Evolutionary conservation across 1,139 yeast genomes (phyloP).

Genomic region (Suhomyces choctaworum): DNA sequence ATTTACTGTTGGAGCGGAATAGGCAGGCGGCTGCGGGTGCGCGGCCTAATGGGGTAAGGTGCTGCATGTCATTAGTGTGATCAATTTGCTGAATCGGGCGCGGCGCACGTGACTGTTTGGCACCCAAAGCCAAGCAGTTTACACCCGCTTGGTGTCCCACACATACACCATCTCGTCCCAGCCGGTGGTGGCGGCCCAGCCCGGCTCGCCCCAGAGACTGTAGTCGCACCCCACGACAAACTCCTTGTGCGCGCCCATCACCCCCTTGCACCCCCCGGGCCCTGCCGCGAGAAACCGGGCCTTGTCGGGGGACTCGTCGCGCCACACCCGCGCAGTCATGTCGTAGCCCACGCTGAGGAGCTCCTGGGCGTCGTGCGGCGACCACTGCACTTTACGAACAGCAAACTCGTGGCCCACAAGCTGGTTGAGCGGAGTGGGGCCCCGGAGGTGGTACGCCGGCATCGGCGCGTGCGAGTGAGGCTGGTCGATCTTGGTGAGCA

Average conservation of each 20-base stretch:
- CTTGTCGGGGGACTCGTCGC: constrained; percentile 59
- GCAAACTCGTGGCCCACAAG: constrained; percentile 89
- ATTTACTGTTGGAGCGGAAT: constrained; percentile 7
- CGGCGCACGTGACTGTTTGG: constrained; percentile 4
- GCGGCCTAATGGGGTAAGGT: constrained; percentile 3
- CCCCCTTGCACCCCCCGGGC: constrained; percentile 48
- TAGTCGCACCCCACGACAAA: constrained; percentile 96
- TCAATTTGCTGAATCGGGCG: constrained; percentile 9
- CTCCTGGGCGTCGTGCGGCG: constrained; percentile 78
- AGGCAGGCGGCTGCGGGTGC: constrained; percentile 3
- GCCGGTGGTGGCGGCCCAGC: constrained; percentile 92
- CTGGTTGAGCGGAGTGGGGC: constrained; percentile 75
- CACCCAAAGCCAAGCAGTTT: not conserved
- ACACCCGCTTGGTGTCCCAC: constrained; percentile 68
- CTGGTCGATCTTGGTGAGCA: constrained; percentile 50
- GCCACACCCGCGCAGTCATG: constrained; percentile 89
- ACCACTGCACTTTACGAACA: constrained; percentile 79
- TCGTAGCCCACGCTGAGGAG: constrained; percentile 83
- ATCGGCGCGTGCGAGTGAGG: constrained; percentile 37
- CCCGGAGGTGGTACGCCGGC: constrained; percentile 49
- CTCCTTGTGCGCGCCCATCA: constrained; percentile 76
- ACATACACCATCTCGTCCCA: constrained; percentile 96
- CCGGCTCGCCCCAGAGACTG: constrained; percentile 95
- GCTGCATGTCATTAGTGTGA: constrained; percentile 6
- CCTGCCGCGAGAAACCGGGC: constrained; percentile 45